Base-by-base conservation (phyloP, 2,329 filamentous ascomycete species). In the Cadophora gregata region DNA sequence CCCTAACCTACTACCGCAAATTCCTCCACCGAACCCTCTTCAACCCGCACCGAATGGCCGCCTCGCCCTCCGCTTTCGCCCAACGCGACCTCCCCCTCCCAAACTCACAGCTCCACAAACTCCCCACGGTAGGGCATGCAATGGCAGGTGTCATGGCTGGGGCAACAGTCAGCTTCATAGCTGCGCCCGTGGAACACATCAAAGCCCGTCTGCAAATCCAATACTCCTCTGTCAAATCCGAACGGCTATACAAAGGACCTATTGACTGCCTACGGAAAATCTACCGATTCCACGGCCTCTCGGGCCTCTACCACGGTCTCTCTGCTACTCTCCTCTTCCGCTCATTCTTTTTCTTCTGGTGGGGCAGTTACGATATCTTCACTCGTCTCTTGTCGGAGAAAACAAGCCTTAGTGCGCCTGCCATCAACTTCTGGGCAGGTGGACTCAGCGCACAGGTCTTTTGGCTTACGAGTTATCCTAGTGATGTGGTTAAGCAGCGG, bases 331-430 rank as follows among this genome's bases (percentile, higher is more conserved):
- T 98, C 59, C 79, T 98, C 58, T 98, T 98, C 82, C 87, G 96
- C 21, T 88, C 89, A 16, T 97, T 95, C 81, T 99, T 99, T 84
- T 97, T 97, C 85, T 96, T 90, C 82, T 98, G 94, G 94, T 99
- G 96, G 96, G 89, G 90, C n/a, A 91, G 89, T 67, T 99, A 99
- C 81, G 95, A 97, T 75, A 73, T 97, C 33, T 85, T 98, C 72
- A 92, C 92, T 5, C 84, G 87, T 25, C 80, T 84, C 67, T 82
- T 98, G 76, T 82, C 86, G 63, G 79, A 86, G 21, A 82, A 88
- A 73, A 97, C 94, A 2, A 79, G 73, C 14, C 81, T 97, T 63
- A 91, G 91, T 63, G 87, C 88, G 0, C 93, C 96, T 0, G 89
- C 89, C 0, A 85, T 98, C 75, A 98, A 98, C 78, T 99, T 99